Evolutionary conservation across 495 filamentous ascomycete species (phyloP), one percentile per base, ranked within the genome.

Genomic region (Trypethelium eluteriae): DNA sequence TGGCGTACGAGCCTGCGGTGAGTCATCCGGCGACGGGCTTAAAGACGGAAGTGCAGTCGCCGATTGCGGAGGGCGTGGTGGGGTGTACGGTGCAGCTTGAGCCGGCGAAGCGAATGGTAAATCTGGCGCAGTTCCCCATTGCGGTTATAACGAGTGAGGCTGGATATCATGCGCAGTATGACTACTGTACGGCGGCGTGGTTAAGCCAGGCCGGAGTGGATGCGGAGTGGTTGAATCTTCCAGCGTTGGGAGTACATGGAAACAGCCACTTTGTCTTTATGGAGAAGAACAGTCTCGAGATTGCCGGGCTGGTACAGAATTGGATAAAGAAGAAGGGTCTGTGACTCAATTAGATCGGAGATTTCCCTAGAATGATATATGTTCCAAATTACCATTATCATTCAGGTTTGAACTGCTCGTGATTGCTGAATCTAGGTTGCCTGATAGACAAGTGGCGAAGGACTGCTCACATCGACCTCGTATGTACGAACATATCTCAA

Each of bases 201-300:
- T 72, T 86, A 66, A 69, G 77, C 64, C 85, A 89, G 72, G 83
- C 82, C 2, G 84, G 85, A 2, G 79, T 84, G 2, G 38, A 70
- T 3, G 76, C 79, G 5, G 72, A 82, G 63, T 77, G 79, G 64
- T 44, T 82, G 62, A 72, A 82, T 62, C 75, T 87, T 64, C 73
- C 68, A 0, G 73, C 82, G 69, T 62, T 68, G 7, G 79, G 80
- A 0, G 81, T 86, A 36, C 68, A 76, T 39, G 85, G 86, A 2
- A 87, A 87, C 71, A 84, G 81, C 10, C 84, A 87, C 72, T 77
- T 87, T 71, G 76, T 82, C 63, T 85, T 85, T 67, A 73, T 87
- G 68, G 85, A 87, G 76, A 83, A 79, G 77, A 88, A 87, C 64
- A 86, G 79, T 68, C 74, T 81, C 62, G 70, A 75, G 3, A 78